These are phyloP conservation scores for Gastroboletus turbinatus DNA, from an alignment of 1,284 basidiomycete species.

Conservation along the genomic window DNA sequence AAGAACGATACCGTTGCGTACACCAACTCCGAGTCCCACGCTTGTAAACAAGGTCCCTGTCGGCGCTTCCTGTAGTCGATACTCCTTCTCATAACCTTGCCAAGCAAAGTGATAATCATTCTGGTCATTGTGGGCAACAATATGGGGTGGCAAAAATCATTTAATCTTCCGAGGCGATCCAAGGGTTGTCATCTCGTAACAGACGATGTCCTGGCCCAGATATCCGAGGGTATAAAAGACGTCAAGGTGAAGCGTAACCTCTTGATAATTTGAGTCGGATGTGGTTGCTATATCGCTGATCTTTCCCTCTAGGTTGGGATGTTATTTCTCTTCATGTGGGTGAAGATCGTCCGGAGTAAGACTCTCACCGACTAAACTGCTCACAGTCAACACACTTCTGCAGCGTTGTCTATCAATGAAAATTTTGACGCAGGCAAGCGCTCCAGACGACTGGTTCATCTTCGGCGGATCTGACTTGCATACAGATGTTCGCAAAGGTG, in stretches of 20 bases:
- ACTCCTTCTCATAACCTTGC: no score
- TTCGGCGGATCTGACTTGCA: conserved; percentile 10
- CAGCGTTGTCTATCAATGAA: conserved; percentile 86
- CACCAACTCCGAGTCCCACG: neutral
- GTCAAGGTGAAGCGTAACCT: conserved; percentile 51
- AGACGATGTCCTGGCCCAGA: conserved; percentile 69
- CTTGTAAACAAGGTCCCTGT: neutral
- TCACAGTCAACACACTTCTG: conserved; percentile 84
- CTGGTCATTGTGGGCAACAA: neutral
- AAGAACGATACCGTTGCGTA: neutral
- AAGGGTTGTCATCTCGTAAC: conserved; percentile 90
- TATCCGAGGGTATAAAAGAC: conserved; percentile 70
- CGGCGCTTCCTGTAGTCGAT: neutral
- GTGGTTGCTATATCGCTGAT: neutral
- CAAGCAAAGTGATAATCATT: no score
- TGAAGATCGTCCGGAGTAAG: conserved; percentile 9
- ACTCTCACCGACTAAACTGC: neutral
- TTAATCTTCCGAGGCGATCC: conserved; percentile 57
- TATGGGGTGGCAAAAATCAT: conserved; percentile 94
- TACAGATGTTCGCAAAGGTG: conserved; percentile 61
- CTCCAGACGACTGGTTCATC: neutral
- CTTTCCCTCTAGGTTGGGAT: conserved; percentile 56
- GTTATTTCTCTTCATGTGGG: conserved; percentile 74
- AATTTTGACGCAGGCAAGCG: conserved; percentile 61
- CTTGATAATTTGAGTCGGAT: neutral